Evolutionary conservation across 2,329 filamentous ascomycete genomes (phyloP), one percentile per base, ranked within the genome.

Genomic region (Curvularia eragrostidis): DNA sequence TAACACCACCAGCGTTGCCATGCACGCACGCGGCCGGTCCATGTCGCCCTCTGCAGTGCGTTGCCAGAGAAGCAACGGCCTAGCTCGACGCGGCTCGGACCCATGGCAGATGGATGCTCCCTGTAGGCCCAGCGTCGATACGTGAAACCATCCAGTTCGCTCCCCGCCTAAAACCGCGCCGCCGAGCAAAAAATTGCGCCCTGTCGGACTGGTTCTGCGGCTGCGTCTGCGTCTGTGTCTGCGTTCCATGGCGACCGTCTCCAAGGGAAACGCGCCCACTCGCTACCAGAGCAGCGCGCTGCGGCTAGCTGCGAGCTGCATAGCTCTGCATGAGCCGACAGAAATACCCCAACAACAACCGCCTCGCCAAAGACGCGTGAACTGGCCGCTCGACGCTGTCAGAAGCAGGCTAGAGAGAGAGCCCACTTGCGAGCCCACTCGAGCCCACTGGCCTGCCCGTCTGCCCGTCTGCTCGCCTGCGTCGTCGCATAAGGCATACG

Each of bases 71-170:
- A 59, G 64, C 67, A 63, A 58, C 47, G 43, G 49, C 49, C 49
- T 53, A 53, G 57, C 43, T 56, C 57, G 59, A 65, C 67, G 63
- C 66, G 56, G 61, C 61, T 60, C 63, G 58, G 53, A 59, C 61
- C 49, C 56, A 58, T 59, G 62, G 65, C 60, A 61, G 39, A 48
- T 44, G 67, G 62, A 63, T 66, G 42, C 64, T 67, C 64, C 67
- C 54, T 63, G 67, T 53, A 63, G 39, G 53, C 52, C 41, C 58
- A 60, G 54, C 56, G 39, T 24, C 19, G 39, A 54, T 56, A 57
- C 44, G 60, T 70, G 67, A 72, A 70, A 72, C 70, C 57, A 61
- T 49, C 15, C 49, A 58, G 55, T 68, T 66, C 58, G 49, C 62
- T 61, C 63, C 57, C 66, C 67, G 69, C 64, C 65, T 62, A 65